Evolutionary conservation across 495 filamentous ascomycete genomes (phyloP).

Genomic region (Penicillium crystallinum): DNA sequence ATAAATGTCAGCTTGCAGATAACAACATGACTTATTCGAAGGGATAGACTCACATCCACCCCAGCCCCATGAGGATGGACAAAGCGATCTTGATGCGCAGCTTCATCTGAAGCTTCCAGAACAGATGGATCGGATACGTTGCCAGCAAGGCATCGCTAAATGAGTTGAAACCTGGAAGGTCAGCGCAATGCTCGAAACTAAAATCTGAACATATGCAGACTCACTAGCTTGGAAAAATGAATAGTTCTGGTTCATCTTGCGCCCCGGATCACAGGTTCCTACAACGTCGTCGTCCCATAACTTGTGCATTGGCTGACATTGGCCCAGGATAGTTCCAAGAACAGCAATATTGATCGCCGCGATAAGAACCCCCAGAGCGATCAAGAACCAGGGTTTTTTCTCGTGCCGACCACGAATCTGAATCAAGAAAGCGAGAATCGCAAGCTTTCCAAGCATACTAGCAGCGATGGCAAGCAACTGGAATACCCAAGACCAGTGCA

Average conservation of each 20-base stretch:
- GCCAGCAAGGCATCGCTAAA: slow-evolving; percentile 30
- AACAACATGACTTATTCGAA: not conserved
- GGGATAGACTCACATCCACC: slow-evolving; percentile 28
- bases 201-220: not conserved
- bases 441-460: slow-evolving; percentile 27
- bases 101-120: slow-evolving; percentile 29
- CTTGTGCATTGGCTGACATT: slow-evolving; percentile 26
- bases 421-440: slow-evolving; percentile 27
- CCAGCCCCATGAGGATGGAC: slow-evolving; percentile 35
- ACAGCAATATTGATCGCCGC: slow-evolving; percentile 18
- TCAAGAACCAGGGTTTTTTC: slow-evolving; percentile 21
- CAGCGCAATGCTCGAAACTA: not conserved
- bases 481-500: slow-evolving; percentile 30
- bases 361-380: slow-evolving; percentile 23
- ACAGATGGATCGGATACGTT: slow-evolving; percentile 27
- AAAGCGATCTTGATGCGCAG: slow-evolving; percentile 28
- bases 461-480: slow-evolving; percentile 25
- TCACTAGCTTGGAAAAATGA: slow-evolving; percentile 28
- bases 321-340: slow-evolving; percentile 19
- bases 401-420: slow-evolving; percentile 26
- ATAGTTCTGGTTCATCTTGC: slow-evolving; percentile 18
- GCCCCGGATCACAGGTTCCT: slow-evolving; percentile 21
- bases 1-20: not conserved
- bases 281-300: slow-evolving; percentile 21
- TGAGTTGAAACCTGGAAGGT: slow-evolving; percentile 18